Evolutionary conservation across 2,329 filamentous ascomycete species (phyloP), one percentile per base, ranked within the genome.

Genomic region (Xylaria sp.): DNA sequence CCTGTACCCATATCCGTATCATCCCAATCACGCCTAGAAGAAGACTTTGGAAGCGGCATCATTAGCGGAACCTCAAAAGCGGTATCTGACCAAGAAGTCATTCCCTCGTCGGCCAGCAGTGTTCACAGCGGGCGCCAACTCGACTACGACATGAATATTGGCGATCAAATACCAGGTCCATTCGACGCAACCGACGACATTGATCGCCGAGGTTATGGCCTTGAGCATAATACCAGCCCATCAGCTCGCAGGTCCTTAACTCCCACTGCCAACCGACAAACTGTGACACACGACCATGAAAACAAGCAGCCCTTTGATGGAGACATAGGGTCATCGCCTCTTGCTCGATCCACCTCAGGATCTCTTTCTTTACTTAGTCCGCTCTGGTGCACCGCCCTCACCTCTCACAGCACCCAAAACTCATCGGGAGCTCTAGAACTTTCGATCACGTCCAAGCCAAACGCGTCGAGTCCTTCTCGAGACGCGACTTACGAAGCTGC

Each of bases 71-170:
- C 75, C 23, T 78, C 77, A 6, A 75, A 74, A 23, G 71, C 70
- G 3, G 60, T 75, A 33, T 80, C 80, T 71, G 78, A 79, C 3
- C 80, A 75, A 46, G 55, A 79, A 2, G 74, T 74, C 6, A 54
- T 76, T 1, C 75, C 75, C 28, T 83, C 82, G 0, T 82, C 83
- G 23, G 76, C 76, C 9, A 80, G 79, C 67, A 87, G 82, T 72
- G 75, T 81, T 71, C 80, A 56, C 68, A 87, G 83, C 73, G 86
- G 86, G 28, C 82, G 85, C 15, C 87, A 88, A 66, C 82, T 83
- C 3, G 84, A 86, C 65, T 82, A 81, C 5, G 76, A 80, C 13
- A 80, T 81, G 61, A 79, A 82, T 43, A 75, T 78, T 48, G 79
- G 79, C 48, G 68, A 72, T 20, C 75, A 68, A 13, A 67, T 73